phyloP scores from a whole-genome alignment of 208 protist species.

The Wallacemonas sp. region DNA sequence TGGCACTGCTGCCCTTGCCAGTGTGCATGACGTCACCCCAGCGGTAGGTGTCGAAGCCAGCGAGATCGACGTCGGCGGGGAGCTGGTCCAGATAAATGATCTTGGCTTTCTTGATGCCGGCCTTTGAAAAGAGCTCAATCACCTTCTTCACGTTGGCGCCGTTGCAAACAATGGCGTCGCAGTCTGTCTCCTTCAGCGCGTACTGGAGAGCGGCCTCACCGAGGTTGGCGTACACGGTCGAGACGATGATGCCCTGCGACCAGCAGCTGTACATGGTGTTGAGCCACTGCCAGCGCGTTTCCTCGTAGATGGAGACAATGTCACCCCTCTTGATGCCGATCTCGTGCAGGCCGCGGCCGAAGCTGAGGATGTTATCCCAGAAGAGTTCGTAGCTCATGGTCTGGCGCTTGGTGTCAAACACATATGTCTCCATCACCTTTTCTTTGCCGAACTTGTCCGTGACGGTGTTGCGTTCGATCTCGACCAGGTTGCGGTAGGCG shows the following conservation, averaged over 20 bases:
- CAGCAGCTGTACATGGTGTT: conserved; percentile 63
- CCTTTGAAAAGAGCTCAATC: conserved; percentile 43
- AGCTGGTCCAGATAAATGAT: conserved; percentile 71
- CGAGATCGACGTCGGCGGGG: conserved; percentile 30
- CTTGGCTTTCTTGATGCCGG: conserved; percentile 42
- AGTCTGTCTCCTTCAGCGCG: conserved; percentile 71
- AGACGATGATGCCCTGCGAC: conserved; percentile 61
- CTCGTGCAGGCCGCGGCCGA: conserved; percentile 50
- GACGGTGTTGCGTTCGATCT: conserved; percentile 43
- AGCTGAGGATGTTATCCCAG: conserved; percentile 52
- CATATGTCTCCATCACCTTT: conserved; percentile 62
- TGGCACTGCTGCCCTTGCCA: conserved; percentile 32
- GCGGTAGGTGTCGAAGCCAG: conserved; percentile 37
- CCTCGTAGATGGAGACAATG: conserved; percentile 67
- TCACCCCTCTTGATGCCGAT: conserved; percentile 59
- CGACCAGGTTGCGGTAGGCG: conserved; percentile 48
- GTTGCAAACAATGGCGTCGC: conserved; percentile 72
- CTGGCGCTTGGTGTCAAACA: conserved; percentile 53
- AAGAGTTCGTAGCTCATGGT: conserved; percentile 56
- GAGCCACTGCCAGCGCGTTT: conserved; percentile 89
- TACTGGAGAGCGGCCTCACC: conserved; percentile 78
- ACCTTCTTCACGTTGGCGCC: conserved; percentile 53
- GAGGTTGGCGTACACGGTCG: conserved; percentile 87
- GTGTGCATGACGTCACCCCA: conserved; percentile 61
- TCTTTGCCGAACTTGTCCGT: conserved; percentile 36